Base-by-base conservation (phyloP, 768 basidiomycete genomes). In the Grammothele lineata region DNA sequence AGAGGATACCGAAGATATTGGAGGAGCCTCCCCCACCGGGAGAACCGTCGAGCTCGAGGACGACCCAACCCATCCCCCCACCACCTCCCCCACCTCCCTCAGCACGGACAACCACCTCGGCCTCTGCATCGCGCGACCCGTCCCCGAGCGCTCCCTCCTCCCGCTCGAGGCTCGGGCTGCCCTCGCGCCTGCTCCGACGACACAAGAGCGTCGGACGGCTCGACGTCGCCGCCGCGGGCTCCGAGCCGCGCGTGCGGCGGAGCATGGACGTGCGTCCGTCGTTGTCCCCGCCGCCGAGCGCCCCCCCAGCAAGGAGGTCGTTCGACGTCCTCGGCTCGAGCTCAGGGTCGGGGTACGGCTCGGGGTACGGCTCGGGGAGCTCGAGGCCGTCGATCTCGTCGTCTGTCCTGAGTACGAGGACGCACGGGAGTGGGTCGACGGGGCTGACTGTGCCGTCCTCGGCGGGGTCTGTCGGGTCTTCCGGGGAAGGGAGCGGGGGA, bases 131-230 rank as follows among this genome's bases (percentile, higher is more conserved):
- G 17, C 36, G 37, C n/a, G 40, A 27, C 25, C 15, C 46, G 7
- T 41, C 43, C 43, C 63, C 45, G n/a, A 26, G 41, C 8, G 7
- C 48, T 30, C 19, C 50, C 32, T 53, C 62, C 30, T 67, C 68
- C 22, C 66, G 66, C 35, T 74, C 73, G n/a, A 68, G 66, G 30
- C 56, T 76, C 41, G 69, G 67, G 21, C 54, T 76, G 33, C 71
- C 70, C 2, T 67, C 70, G 7, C 66, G 69, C 30, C 51, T 80
- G 19, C 60, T 81, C 37, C 76, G 73, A 49, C 70, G 74, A 11
- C 50, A 58, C 17, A 46, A 40, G 36, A 50, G 51, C 34, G 22
- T 48, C n/a, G n/a, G 21, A 47, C 26, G 35, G 12, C 19, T 55
- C 48, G 18, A 51, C 48, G 8, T 50, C 59, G 8, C 27, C 14